These are phyloP conservation scores for Rubroboletus satanas DNA, from an alignment of 768 basidiomycete genomes.

Conservation along the genomic window DNA sequence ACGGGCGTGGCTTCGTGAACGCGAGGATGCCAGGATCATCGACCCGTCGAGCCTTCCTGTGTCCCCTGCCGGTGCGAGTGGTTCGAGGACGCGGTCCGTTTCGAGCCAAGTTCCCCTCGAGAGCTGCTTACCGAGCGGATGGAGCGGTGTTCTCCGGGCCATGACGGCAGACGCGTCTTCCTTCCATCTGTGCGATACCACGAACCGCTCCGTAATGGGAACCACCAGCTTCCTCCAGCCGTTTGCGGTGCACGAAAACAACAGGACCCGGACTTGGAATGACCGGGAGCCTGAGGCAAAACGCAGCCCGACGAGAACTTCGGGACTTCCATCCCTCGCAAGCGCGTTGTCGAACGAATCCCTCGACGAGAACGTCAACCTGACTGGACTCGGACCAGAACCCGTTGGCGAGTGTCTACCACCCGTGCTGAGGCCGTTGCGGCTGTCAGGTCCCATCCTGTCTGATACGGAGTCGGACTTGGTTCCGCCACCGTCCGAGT, in stretches of 20 bases:
- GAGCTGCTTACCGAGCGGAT: neutral
- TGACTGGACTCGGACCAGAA: conserved; percentile 2
- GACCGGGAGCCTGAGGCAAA: neutral
- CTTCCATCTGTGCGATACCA: neutral
- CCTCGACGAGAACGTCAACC: conserved; percentile 9
- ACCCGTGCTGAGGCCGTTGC: conserved; percentile 18
- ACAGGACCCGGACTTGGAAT: neutral
- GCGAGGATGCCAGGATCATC: neutral
- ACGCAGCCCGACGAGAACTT: neutral
- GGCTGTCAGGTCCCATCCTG: conserved; percentile 11
- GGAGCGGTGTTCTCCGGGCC: neutral
- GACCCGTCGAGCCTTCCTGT: neutral
- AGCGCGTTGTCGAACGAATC: conserved; percentile 19
- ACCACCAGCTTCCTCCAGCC: neutral
- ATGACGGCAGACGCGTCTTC: neutral
- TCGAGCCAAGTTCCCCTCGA: neutral
- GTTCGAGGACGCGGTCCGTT: neutral
- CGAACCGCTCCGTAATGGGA: neutral
- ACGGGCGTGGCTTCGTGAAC: neutral
- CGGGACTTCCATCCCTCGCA: conserved; percentile 15
- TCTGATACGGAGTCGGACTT: neutral
- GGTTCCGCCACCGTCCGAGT: neutral
- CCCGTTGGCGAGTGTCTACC: conserved; percentile 15
- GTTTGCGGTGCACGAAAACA: neutral
- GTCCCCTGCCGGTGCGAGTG: neutral